phyloP scores from a whole-genome alignment of 768 basidiomycete genomes.

The Trametes elegans region DNA sequence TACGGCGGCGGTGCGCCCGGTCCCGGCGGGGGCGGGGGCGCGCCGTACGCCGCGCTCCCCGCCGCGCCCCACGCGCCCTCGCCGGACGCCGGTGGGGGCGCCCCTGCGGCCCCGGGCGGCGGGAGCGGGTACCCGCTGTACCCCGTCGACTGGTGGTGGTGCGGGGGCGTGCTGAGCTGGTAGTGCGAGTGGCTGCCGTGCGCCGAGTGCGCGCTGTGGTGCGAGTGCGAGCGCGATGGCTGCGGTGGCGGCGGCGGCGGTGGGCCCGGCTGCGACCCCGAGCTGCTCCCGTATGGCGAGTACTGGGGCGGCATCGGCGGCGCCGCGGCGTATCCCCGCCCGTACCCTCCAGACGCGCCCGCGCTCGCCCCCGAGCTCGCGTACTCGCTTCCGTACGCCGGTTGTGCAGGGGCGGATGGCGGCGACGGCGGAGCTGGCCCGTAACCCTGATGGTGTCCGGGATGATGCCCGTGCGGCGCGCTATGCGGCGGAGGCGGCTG shows the following conservation, averaged over 20 bases:
- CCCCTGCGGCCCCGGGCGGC: slow-evolving; percentile 6
- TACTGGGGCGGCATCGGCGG: slow-evolving; percentile 14
- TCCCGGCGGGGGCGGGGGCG: slow-evolving; percentile 9
- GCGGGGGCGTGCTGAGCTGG: slow-evolving; percentile 29
- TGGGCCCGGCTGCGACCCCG: neutral
- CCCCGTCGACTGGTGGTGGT: slow-evolving; percentile 22
- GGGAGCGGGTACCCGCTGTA: slow-evolving; percentile 28
- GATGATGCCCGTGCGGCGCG: slow-evolving; percentile 23
- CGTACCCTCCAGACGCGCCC: slow-evolving; percentile 5
- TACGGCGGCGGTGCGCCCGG: neutral
- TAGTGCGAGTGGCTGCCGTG: slow-evolving; percentile 17
- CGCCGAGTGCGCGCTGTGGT: slow-evolving; percentile 7
- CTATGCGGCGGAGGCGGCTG: slow-evolving; percentile 29
- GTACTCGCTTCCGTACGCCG: slow-evolving; percentile 16
- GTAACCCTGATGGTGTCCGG: slow-evolving; percentile 22
- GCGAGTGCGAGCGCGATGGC: slow-evolving; percentile 8
- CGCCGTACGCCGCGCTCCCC: slow-evolving; percentile 4
- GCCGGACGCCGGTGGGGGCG: neutral
- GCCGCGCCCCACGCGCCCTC: slow-evolving; percentile 10
- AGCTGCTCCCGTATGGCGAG: slow-evolving; percentile 4
- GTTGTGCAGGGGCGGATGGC: slow-evolving; percentile 9
- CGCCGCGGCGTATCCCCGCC: neutral
- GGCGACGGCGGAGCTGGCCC: slow-evolving; percentile 16
- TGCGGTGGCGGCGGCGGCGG: slow-evolving; percentile 5
- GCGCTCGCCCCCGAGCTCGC: slow-evolving; percentile 6